Percentiles rank a stretch among this genome's conserved stretches.
These are phyloP conservation scores for Lodderomyces beijingensis DNA, from an alignment of 1,139 yeast species.

Conservation along the genomic window DNA sequence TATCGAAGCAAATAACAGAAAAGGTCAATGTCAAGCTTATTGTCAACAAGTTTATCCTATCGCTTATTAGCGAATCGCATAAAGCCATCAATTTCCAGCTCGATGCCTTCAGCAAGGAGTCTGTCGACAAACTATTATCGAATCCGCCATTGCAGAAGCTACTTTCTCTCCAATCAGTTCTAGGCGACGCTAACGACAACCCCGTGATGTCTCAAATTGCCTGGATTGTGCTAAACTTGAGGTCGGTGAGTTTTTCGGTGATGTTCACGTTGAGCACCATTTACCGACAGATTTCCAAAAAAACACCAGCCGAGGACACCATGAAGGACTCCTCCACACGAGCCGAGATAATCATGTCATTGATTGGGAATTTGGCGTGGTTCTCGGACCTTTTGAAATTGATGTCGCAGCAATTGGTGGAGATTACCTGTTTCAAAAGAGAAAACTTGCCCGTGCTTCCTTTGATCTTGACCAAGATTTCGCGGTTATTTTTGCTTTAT, in stretches of 20 bases:
- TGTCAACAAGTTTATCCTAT: conserved; percentile 35
- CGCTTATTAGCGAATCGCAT: conserved; percentile 60
- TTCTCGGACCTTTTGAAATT: conserved; percentile 64
- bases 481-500: conserved; percentile 64
- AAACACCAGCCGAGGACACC: conserved; percentile 47
- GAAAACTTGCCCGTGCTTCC: conserved; percentile 45
- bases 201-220: conserved; percentile 55
- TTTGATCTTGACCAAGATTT: conserved; percentile 59
- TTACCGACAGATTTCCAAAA: conserved; percentile 51
- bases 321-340: conserved; percentile 52
- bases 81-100: conserved; percentile 65
- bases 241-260: conserved; percentile 69
- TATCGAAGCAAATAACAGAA: conserved; percentile 16
- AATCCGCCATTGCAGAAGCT: conserved; percentile 71
- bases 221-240: conserved; percentile 62
- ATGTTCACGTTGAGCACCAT: conserved; percentile 68
- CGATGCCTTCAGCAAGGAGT: conserved; percentile 58
- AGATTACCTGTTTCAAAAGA: conserved; percentile 23
- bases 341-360: conserved; percentile 55
- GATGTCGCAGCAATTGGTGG: conserved; percentile 63
- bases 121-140: conserved; percentile 65
- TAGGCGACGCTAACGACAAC: conserved; percentile 52
- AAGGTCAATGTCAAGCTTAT: conserved; percentile 17
- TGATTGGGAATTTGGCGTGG: conserved; percentile 78
- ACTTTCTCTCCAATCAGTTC: conserved; percentile 57